Conservation (phyloP, 192 early-diverging fungal species). For the Linnemannia exigua region DNA sequence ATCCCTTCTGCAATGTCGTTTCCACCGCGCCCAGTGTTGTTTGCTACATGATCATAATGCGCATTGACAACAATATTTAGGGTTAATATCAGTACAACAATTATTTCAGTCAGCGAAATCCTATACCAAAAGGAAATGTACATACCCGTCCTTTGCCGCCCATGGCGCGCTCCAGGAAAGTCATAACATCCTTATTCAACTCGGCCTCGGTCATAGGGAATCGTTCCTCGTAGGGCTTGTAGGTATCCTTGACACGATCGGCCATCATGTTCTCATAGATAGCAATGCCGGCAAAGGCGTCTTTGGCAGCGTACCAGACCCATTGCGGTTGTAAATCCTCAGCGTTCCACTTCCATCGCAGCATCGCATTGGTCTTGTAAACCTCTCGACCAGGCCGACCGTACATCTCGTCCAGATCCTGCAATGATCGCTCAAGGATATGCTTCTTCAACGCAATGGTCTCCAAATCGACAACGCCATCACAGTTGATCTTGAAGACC, state of each 20-base stretch:
- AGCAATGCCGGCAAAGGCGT: conserved; percentile 56
- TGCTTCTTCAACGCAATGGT: conserved; percentile 34
- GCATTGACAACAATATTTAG: not conserved
- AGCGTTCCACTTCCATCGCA: conserved; percentile 59
- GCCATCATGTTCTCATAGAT: conserved; percentile 54
- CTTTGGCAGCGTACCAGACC: conserved; percentile 55
- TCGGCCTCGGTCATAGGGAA: conserved; percentile 40
- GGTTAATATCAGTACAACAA: not conserved
- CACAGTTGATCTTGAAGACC: conserved; percentile 30
- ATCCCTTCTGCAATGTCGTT: not conserved
- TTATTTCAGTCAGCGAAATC: too few relatives aligned
- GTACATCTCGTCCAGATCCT: conserved; percentile 54
- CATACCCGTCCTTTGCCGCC: conserved; percentile 20
- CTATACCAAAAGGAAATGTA: not conserved
- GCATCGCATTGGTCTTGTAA: conserved; percentile 48
- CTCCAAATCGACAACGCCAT: conserved; percentile 52
- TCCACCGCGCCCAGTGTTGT: not conserved
- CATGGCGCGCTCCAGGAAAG: not conserved
- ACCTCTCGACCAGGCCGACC: conserved; percentile 55
- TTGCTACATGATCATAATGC: not conserved
- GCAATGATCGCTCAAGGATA: conserved; percentile 34
- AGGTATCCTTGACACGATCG: conserved; percentile 10
- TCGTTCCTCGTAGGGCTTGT: conserved; percentile 2
- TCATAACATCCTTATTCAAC: conserved; percentile 23
- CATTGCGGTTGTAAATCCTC: conserved; percentile 37